These are phyloP conservation scores for Podila minutissima DNA, from an alignment of 192 early-diverging fungal species.

Conservation along the genomic window DNA sequence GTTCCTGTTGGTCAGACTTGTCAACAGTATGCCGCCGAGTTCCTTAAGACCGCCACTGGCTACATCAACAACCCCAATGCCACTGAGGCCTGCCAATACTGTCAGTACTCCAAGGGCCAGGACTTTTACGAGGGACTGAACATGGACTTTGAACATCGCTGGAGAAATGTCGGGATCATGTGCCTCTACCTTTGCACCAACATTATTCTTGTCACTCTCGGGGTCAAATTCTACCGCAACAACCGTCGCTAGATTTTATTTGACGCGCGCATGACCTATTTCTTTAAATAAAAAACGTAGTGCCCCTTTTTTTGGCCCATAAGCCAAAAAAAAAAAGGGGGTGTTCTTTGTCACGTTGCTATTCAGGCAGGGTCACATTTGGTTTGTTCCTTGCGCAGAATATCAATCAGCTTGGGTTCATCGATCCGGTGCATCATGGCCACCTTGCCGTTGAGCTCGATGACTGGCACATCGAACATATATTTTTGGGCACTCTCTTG, in stretches of 20 bases:
- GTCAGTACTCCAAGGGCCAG: slow-evolving; percentile 61
- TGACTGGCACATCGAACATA: slow-evolving; percentile 66
- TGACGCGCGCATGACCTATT: too few species aligned
- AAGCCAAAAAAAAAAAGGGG: too few species aligned
- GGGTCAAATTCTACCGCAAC: neutral
- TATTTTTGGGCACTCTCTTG: slow-evolving; percentile 53
- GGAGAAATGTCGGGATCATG: slow-evolving; percentile 75
- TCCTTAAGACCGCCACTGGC: slow-evolving; percentile 57
- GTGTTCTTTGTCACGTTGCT: neutral
- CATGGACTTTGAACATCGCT: slow-evolving; percentile 58
- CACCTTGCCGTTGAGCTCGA: slow-evolving; percentile 58
- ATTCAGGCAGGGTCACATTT: neutral
- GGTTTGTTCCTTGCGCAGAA: slow-evolving; percentile 15
- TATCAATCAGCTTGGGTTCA: slow-evolving; percentile 52
- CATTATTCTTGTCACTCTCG: neutral
- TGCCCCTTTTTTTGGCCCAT: too few species aligned
- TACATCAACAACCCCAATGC: slow-evolving; percentile 64
- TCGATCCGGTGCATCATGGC: slow-evolving; percentile 57
- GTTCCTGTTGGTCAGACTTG: slow-evolving; percentile 66
- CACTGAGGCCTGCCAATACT: slow-evolving; percentile 65
- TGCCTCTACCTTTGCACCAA: slow-evolving; percentile 45
- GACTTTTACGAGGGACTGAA: slow-evolving; percentile 64
- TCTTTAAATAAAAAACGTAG: too few species aligned
- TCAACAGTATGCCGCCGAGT: slow-evolving; percentile 62
- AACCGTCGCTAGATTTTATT: neutral